A percentile compares a stretch with the other conserved stretches of the same genome.
These are phyloP conservation scores for Chaetomium sp. DNA, from an alignment of 2,329 filamentous ascomycete species.

Conservation along the genomic window DNA sequence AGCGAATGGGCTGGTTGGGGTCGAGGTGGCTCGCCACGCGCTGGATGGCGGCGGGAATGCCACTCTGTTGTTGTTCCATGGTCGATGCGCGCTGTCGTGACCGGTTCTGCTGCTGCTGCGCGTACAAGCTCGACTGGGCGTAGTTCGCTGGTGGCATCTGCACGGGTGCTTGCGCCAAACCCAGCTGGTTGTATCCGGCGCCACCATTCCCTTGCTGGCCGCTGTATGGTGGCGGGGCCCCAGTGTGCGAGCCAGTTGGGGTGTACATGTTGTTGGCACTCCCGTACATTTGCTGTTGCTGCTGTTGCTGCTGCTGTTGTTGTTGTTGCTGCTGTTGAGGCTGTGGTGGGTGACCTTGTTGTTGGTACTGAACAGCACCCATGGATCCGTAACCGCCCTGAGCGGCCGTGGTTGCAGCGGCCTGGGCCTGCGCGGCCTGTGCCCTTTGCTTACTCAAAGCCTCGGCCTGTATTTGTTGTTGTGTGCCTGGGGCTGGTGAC, in stretches of 20 bases:
- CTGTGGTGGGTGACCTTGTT: constrained; percentile 33
- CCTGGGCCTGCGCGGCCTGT: constrained; percentile 57
- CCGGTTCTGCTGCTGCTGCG: constrained; percentile 61
- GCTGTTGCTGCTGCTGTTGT: constrained; percentile 41
- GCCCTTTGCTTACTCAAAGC: constrained; percentile 88
- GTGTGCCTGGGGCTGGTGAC: constrained; percentile 85
- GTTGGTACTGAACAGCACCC: constrained; percentile 44
- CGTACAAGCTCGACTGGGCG: constrained; percentile 51
- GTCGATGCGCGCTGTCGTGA: constrained; percentile 87
- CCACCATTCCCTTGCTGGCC: constrained; percentile 49
- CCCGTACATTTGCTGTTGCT: constrained; percentile 64
- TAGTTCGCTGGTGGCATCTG: constrained; percentile 64
- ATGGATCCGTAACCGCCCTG: constrained; percentile 58
- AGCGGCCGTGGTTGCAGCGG: constrained; percentile 61
- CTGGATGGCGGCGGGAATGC: constrained; percentile 88
- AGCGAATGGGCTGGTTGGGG: constrained; percentile 83
- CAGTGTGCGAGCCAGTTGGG: constrained; percentile 46
- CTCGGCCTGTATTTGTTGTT: constrained; percentile 93
- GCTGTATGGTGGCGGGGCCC: constrained; percentile 72
- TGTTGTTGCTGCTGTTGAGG: constrained; percentile 19
- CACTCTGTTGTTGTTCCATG: constrained; percentile 90
- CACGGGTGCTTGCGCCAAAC: constrained; percentile 59
- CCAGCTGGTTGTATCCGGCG: constrained; percentile 63
- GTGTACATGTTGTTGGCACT: constrained; percentile 79
- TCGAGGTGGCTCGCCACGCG: constrained; percentile 93